Percentiles rank a stretch among this genome's conserved stretches.
phyloP scores from a whole-genome alignment of 1,139 yeast genomes.

The Diutina rugosa region DNA sequence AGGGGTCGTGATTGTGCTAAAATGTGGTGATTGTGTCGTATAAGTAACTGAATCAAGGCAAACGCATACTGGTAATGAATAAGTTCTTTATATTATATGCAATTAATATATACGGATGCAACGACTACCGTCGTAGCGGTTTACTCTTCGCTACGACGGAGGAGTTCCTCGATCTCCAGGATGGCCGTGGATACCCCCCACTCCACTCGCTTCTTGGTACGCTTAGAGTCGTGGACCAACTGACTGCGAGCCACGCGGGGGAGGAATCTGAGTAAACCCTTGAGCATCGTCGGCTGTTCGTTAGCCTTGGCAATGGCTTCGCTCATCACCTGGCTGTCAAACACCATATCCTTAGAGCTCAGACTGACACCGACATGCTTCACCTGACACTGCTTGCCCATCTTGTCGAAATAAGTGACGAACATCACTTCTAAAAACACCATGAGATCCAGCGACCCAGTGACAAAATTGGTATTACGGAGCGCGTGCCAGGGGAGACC shows the following conservation, averaged over 20 bases:
- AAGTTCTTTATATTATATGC: too few species aligned
- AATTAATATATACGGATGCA: too few species aligned
- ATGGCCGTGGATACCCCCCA: conserved; percentile 50
- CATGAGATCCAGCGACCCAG: conserved; percentile 51
- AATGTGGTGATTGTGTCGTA: too few species aligned
- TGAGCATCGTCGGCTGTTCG: conserved; percentile 48
- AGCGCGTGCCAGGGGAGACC: conserved; percentile 65
- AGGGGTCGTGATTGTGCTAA: too few species aligned
- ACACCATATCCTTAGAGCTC: conserved; percentile 23
- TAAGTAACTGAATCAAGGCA: too few species aligned
- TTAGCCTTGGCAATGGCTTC: conserved; percentile 46
- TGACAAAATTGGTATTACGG: conserved; percentile 61
- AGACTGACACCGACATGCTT: conserved; percentile 36
- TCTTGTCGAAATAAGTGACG: conserved; percentile 49
- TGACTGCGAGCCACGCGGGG: conserved; percentile 21
- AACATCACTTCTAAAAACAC: conserved; percentile 65
- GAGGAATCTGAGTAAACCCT: conserved; percentile 65
- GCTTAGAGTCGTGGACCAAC: background rate
- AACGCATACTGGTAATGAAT: too few species aligned
- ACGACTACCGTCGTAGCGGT: too few species aligned
- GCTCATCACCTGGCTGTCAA: conserved; percentile 41
- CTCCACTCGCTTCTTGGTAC: conserved; percentile 29
- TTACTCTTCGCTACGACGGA: background rate
- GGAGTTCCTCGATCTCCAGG: background rate
- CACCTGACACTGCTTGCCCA: conserved; percentile 54